phyloP scores from a whole-genome alignment of 306 rosid species.

The Cyclanthera cordifolia region DNA sequence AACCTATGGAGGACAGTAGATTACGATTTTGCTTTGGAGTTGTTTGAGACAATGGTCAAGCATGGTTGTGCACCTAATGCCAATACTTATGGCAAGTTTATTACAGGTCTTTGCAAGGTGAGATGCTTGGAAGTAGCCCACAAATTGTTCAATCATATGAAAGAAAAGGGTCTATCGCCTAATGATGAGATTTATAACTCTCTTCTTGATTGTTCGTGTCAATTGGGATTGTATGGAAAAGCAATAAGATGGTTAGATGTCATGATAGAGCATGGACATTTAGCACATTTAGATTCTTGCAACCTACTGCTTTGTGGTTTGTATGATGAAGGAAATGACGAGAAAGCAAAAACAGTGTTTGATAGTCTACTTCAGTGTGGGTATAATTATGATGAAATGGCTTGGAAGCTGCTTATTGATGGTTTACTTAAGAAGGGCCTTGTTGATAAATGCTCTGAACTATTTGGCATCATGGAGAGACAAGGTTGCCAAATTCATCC shows the following conservation, averaged over 20 bases:
- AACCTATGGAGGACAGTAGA: slow-evolving; percentile 51
- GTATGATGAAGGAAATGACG: slow-evolving; percentile 36
- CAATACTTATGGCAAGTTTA: slow-evolving; percentile 55
- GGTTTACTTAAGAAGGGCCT: slow-evolving; percentile 58
- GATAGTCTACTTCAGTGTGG: slow-evolving; percentile 33
- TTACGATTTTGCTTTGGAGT: slow-evolving; percentile 33
- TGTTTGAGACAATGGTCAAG: slow-evolving; percentile 52
- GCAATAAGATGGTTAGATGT: slow-evolving; percentile 46
- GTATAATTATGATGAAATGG: slow-evolving; percentile 66
- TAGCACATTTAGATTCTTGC: slow-evolving; percentile 54
- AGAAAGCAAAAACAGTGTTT: slow-evolving; percentile 53
- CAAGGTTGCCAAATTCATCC: slow-evolving; percentile 61
- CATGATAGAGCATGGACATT: slow-evolving; percentile 47
- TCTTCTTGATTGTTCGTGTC: slow-evolving; percentile 53
- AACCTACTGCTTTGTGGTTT: slow-evolving; percentile 62
- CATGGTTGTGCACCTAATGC: slow-evolving; percentile 49
- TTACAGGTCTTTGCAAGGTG: slow-evolving; percentile 59
- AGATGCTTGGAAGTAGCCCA: slow-evolving; percentile 34
- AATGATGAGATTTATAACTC: slow-evolving; percentile 41
- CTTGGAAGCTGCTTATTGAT: slow-evolving; percentile 74
- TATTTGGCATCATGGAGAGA: slow-evolving; percentile 46
- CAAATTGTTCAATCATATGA: slow-evolving; percentile 44
- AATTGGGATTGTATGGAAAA: slow-evolving; percentile 39
- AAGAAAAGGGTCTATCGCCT: slow-evolving; percentile 38
- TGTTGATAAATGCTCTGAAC: slow-evolving; percentile 44